Evolutionary conservation across 2,329 filamentous ascomycete species (phyloP), one percentile per base, ranked within the genome.

Genomic region (Aaosphaeria pasadenensis): DNA sequence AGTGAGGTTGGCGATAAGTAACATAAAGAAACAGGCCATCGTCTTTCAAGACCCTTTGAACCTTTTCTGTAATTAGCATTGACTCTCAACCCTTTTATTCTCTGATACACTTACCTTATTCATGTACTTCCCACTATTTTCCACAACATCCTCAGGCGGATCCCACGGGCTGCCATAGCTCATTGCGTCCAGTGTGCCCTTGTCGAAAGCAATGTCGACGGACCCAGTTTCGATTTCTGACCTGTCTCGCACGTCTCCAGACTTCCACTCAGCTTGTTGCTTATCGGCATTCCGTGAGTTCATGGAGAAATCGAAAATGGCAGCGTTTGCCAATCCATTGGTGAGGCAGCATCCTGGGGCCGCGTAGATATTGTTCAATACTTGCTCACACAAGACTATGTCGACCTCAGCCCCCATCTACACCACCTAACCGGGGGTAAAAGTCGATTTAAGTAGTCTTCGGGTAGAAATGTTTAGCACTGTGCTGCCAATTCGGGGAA

Each of bases 171-270:
- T 79, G 2, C 79, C 78, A 55, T 78, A 70, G 31, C 82, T 77
- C 74, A 82, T 80, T 41, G 75, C 77, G 62, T 82, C 78, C 3
- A 82, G 64, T 1, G 78, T 82, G 3, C 74, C 73, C 59, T 83
- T 83, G 53, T 82, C 78, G 53, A 85, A 81, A 7, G 80, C 80
- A 5, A 84, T 71, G 54, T 81, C 77, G 36, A 85, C 59, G 1
- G 72, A 75, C 1, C 50, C 56, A 31, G 71, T 62, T 1, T 64
- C 56, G 1, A 81, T 54, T 1, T 60, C 58, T 6, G 62, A 55
- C 71, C 84, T 76, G 33, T 77, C 53, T 5, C 80, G 75, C 3
- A 84, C 74, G 55, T 84, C 81, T 50, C 72, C 72, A 33, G 70
- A 62, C 29, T 58, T 52, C 80, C 80, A 84, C 43, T 70, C 62